Evolutionary conservation across 352 stramenopile genomes (phyloP).

Genomic region (Phytophthora kernoviae): DNA sequence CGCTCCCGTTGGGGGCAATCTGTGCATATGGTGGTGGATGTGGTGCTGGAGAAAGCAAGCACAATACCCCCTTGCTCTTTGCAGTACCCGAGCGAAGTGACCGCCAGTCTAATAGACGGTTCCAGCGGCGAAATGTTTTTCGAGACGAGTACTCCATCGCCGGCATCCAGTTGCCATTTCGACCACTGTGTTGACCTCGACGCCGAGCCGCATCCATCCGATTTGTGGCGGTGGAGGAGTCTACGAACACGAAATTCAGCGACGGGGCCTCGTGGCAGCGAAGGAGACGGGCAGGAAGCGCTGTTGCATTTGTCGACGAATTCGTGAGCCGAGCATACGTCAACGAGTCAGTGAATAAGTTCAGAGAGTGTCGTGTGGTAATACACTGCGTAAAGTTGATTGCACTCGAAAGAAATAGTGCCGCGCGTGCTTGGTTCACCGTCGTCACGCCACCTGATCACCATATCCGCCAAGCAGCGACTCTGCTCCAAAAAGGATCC

Average conservation of each 20-base stretch:
- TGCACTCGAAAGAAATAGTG: background rate
- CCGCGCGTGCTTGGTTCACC: background rate
- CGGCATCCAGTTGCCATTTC: background rate
- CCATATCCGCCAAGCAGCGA: conserved; percentile 1
- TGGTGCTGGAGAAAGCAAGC: conserved; percentile 49
- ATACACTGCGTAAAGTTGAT: conserved; percentile 4
- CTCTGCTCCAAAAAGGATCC: conserved; percentile 14
- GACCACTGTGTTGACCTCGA: background rate
- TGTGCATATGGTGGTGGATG: conserved; percentile 46
- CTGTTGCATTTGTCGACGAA: conserved; percentile 13
- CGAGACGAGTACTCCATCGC: conserved; percentile 8
- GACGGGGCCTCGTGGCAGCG: conserved; percentile 17
- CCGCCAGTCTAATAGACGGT: conserved; percentile 34
- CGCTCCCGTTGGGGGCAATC: conserved; percentile 38
- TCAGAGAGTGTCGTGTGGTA: conserved; percentile 8
- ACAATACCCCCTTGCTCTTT: conserved; percentile 6
- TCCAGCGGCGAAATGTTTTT: conserved; percentile 28
- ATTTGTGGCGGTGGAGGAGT: conserved; percentile 22
- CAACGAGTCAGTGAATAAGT: conserved; percentile 15
- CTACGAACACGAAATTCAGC: conserved; percentile 13
- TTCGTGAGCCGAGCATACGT: conserved; percentile 11
- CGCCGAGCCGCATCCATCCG: conserved; percentile 19
- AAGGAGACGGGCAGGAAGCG: conserved; percentile 25
- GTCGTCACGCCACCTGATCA: background rate
- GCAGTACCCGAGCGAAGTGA: conserved; percentile 41